Evolutionary conservation across 192 early-diverging fungal species (phyloP).

Genomic region (Linnemannia elongata): DNA sequence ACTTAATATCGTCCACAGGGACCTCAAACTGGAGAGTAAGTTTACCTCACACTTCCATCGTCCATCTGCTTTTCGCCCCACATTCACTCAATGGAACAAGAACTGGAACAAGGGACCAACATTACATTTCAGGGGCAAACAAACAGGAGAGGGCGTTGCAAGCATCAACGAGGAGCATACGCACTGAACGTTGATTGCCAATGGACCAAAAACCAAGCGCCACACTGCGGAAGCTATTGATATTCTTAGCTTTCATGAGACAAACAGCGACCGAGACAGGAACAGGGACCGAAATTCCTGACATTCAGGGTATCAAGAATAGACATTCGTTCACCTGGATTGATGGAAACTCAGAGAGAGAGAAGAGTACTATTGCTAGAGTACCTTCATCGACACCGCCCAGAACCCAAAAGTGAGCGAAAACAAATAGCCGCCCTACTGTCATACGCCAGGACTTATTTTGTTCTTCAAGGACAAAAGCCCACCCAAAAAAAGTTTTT

Average conservation of each 20-base stretch:
- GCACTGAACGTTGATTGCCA: background rate
- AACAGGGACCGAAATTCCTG: background rate
- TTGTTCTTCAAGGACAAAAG: background rate
- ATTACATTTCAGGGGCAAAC: background rate
- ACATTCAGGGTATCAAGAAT: background rate
- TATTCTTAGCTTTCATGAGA: conserved; percentile 6
- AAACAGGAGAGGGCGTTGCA: background rate
- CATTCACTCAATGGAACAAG: background rate
- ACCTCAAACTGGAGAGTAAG: conserved; percentile 76
- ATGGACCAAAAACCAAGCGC: background rate
- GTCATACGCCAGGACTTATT: background rate
- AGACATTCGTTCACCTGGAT: conserved; percentile 2
- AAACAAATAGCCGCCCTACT: background rate
- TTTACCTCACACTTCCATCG: background rate
- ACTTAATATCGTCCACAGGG: conserved; percentile 74
- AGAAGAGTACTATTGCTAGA: background rate
- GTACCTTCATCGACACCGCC: background rate
- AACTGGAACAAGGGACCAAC: background rate
- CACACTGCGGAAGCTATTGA: background rate
- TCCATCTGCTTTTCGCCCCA: background rate
- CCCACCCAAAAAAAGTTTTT: background rate
- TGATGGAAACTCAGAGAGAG: background rate
- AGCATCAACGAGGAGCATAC: too few species aligned
- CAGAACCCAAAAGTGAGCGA: background rate
- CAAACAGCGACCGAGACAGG: background rate